Base-by-base conservation (phyloP, 768 basidiomycete genomes). In the Megacollybia marginata region DNA sequence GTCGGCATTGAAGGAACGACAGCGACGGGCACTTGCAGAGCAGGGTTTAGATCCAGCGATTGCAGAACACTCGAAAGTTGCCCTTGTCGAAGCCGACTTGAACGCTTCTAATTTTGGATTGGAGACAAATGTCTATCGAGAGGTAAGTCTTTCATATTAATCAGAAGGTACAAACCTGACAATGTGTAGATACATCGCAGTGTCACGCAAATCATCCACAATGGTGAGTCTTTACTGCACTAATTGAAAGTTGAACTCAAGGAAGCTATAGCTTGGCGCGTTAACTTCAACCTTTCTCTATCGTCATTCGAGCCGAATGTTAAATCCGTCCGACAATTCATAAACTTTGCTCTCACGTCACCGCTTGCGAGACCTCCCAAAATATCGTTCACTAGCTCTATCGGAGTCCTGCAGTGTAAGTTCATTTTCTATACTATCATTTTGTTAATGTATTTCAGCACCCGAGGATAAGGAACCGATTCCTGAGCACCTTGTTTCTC, bases 261-360 rank as follows among this genome's bases (percentile, higher is more conserved):
- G 3, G 23, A 45, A 15, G 15, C 11, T n/a, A 31, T 44, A 19
- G 54, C 57, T 16, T 59, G 58, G 57, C 47, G 52, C 11, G 46
- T 70, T 19, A 61, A 68, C 49, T 69, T 81, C 61, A 76, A 76
- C 49, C 65, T 78, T 2, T 66, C 69, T 10, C 58, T 80, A 31
- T 60, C 67, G 0, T 78, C 76, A 3, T 81, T 80, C 48, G 77
- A 80, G 51, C 53, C 69, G 4, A 72, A 77, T 54, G 62, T 82
- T 33, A 62, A 59, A 16, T 73, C 74, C 20, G 74, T 70, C 3
- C 65, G 74, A 28, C 72, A 72, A 54, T 64, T 80, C 16, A 59
- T 79, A 36, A 69, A 75, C 49, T 59, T 74, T 36, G 59, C 63
- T 2, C n/a, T 55, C 55, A 57, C 1, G 50, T 52, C 5, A 63